Base-by-base conservation (phyloP, 2,329 filamentous ascomycete genomes). In the Fusarium pseudocircinatum region DNA sequence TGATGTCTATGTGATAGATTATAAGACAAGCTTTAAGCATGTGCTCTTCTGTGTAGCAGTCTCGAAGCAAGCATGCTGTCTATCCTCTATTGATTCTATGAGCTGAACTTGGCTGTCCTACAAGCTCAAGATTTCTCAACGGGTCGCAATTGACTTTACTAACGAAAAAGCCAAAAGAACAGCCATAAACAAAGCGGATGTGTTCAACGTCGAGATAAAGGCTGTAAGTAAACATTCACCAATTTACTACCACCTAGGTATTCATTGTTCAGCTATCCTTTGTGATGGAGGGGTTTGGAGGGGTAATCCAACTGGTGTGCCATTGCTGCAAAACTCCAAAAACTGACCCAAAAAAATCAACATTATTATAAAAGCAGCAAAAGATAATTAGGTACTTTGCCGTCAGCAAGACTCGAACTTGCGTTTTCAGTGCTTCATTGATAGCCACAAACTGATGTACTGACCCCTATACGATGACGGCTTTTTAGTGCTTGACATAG, bases 381-480 rank as follows among this genome's bases (percentile, higher is more conserved):
- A 67, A 67, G 20, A 43, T n/a, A 37, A n/a, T 37, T 37, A 3
- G 30, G 46, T 22, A 18, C 20, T 50, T 57, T 75, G 67, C 73
- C 72, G 66, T 75, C 62, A 73, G 60, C 66, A 70, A 73, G 73
- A 75, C 70, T 75, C 70, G 73, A 75, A 75, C 73, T 72, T 69
- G 67, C 59, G 73, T 75, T 75, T 75, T 57, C 73, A 75, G 72
- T 70, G 72, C 28, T 65, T 73, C 49, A 15, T 42, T 42, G 34
- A 43, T 20, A 67, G 43, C 72, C 72, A 75, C 70, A 76, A 75
- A 74, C 73, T 75, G 73, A 54, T 75, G 67, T 73, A 75, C 73
- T 75, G 60, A 73, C 73, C 73, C 70, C 73, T 75, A 75, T 75
- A 75, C 71, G 74, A 75, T 75, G 67, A 75, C 70, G 73, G 73